Evolutionary conservation across 306 rosid genomes (phyloP), one percentile per base, ranked within the genome.

Genomic region (Pterocarpus santalinus): DNA sequence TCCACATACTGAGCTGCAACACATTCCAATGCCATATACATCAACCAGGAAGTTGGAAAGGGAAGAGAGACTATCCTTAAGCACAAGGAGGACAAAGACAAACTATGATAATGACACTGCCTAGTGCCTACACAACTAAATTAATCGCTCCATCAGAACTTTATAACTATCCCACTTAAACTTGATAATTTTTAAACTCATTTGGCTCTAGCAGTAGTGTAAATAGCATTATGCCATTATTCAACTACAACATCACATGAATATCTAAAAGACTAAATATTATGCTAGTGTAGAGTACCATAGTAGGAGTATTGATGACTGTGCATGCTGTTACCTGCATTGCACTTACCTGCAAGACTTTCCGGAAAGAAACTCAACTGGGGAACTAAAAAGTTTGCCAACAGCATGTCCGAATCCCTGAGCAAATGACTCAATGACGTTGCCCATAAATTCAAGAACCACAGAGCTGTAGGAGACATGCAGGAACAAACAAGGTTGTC

Each of bases 261-360:
- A 46, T 4, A 8, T 80, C 28, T 57, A 41, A 52, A 51, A 35
- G 72, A 12, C 34, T 22, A 22, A 14, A 53, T 2, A 39, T 5
- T 67, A 66, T 3, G 6, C 32, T 38, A 66, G 12, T 12, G 35
- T 15, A 1, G 30, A 15, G 15, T 53, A 81, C 46, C 34, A n/a
- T 32, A 15, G 2, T 5, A 33, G 56, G 70, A 46, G 41, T 1
- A 14, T 2, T 28, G 38, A 43, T 39, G 52, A 51, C 16, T 36
- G 12, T 46, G 67, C 56, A 38, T 58, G 69, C 5, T 49, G 46
- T 75, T 78, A 92, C 97, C 92, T 88, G 84, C 97, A 90, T n/a
- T n/a, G n/a, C n/a, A n/a, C 52, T 75, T 78, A 92, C 97, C 92
- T 88, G 84, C 97, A 90, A 69, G 94, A 90, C 41, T 90, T 92